phyloP scores from a whole-genome alignment of 2,329 filamentous ascomycete genomes.

The Chaetomium sp. region DNA sequence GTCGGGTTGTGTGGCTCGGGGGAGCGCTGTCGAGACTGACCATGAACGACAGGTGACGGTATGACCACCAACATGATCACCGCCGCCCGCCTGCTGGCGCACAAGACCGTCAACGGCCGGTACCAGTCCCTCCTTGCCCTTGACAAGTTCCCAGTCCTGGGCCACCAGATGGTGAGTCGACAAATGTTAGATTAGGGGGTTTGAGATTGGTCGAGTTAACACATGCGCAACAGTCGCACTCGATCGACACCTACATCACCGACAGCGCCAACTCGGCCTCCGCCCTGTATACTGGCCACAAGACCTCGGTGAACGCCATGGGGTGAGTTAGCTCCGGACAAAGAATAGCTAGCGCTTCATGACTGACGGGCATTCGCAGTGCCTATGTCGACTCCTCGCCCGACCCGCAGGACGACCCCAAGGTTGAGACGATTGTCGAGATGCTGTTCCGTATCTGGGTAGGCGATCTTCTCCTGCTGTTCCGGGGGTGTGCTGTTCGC shows the following conservation, averaged over 20 bases:
- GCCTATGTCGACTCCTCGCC: constrained; percentile 78
- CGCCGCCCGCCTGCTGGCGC: constrained; percentile 76
- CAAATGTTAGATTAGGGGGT: neutral
- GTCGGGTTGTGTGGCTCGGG: no score
- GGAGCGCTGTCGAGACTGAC: constrained; percentile 1
- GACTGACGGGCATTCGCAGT: constrained; percentile 36
- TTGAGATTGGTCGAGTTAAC: neutral
- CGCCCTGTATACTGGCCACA: constrained; percentile 80
- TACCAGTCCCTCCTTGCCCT: constrained; percentile 75
- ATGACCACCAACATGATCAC: constrained; percentile 79
- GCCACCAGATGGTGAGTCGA: constrained; percentile 71
- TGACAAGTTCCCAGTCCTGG: constrained; percentile 82
- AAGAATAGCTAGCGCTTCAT: neutral
- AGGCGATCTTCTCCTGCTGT: constrained; percentile 37
- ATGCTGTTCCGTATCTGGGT: constrained; percentile 71
- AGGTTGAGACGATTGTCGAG: constrained; percentile 81
- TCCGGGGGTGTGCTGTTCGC: neutral
- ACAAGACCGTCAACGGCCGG: constrained; percentile 82
- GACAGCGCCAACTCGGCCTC: constrained; percentile 85
- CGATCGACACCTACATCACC: constrained; percentile 81
- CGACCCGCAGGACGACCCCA: constrained; percentile 77
- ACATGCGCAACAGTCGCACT: constrained; percentile 62
- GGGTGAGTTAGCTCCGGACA: constrained; percentile 47
- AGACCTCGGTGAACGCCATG: constrained; percentile 79
- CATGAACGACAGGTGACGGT: constrained; percentile 47